phyloP scores from a whole-genome alignment of 2,329 filamentous ascomycete species.

The Ceratocystis papillata region DNA sequence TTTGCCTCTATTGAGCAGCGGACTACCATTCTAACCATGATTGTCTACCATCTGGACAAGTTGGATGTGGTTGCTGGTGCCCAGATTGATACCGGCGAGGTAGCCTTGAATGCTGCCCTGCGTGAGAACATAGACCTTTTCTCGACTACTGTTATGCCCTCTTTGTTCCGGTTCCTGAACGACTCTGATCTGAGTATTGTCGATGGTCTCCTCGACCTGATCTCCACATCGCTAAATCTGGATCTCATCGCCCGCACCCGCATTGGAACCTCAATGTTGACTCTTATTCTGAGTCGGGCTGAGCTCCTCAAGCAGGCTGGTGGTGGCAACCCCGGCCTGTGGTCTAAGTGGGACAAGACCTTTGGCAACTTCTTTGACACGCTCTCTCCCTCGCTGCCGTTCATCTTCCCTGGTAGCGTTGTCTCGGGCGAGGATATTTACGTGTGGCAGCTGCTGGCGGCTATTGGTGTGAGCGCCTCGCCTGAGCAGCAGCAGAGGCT shows the following conservation, averaged over 20 bases:
- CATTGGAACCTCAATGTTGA: conserved; percentile 80
- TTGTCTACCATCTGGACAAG: conserved; percentile 83
- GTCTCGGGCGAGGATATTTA: conserved; percentile 88
- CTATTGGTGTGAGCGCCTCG: conserved; percentile 84
- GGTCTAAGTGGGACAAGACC: conserved; percentile 70
- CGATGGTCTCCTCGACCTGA: conserved; percentile 74
- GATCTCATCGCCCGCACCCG: conserved; percentile 75
- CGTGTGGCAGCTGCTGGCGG: conserved; percentile 94
- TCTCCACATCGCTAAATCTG: conserved; percentile 73
- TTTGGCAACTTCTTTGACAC: conserved; percentile 83
- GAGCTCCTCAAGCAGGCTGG: conserved; percentile 82
- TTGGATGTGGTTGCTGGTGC: conserved; percentile 81
- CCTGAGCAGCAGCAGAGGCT: conserved; percentile 91
- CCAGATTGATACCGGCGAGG: conserved; percentile 61
- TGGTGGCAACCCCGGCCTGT: conserved; percentile 57
- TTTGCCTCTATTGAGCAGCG: conserved; percentile 87
- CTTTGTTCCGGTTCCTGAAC: conserved; percentile 78
- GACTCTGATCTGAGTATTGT: conserved; percentile 87
- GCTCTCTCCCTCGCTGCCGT: conserved; percentile 70
- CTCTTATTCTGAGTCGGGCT: conserved; percentile 85
- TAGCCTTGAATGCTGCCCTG: conserved; percentile 58
- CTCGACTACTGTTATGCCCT: conserved; percentile 75
- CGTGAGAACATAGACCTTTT: conserved; percentile 92
- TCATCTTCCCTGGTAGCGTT: conserved; percentile 85
- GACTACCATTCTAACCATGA: conserved; percentile 90